Evolutionary conservation across 805 yeast genomes (phyloP).

Genomic region (Barnettozyma botsteinii): DNA sequence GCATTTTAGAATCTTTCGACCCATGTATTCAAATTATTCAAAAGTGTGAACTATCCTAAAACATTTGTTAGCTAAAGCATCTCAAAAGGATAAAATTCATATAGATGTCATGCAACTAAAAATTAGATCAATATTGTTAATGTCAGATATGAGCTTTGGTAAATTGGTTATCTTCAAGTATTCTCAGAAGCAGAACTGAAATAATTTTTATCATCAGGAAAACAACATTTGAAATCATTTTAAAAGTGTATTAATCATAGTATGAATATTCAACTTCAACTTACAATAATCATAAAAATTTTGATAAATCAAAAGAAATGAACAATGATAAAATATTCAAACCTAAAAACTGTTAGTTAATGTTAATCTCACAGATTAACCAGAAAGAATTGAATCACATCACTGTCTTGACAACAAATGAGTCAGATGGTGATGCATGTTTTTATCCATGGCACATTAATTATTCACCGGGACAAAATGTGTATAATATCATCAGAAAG

Average conservation of each 20-base stretch:
- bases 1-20: no score
- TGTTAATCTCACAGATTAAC: no score
- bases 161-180: constrained; percentile 65
- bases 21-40: no score
- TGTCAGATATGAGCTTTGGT: constrained; percentile 53
- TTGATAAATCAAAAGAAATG: constrained; percentile 3
- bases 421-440: constrained; percentile 99
- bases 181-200: constrained; percentile 98
- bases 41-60: not conserved
- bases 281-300: no score
- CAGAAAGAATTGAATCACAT: no score
- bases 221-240: not conserved
- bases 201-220: constrained; percentile 55
- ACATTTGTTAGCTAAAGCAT: not conserved
- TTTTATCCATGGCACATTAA: constrained; percentile 72
- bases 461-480: constrained; percentile 40
- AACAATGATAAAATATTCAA: constrained; percentile 1
- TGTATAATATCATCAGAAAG: constrained; percentile 19
- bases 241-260: no score
- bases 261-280: no score
- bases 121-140: not conserved
- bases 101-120: no score
- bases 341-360: no score
- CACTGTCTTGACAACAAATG: constrained; percentile 1
- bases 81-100: not conserved